phyloP scores from a whole-genome alignment of 495 filamentous ascomycete genomes.

The Tuber microsphaerosporum region DNA sequence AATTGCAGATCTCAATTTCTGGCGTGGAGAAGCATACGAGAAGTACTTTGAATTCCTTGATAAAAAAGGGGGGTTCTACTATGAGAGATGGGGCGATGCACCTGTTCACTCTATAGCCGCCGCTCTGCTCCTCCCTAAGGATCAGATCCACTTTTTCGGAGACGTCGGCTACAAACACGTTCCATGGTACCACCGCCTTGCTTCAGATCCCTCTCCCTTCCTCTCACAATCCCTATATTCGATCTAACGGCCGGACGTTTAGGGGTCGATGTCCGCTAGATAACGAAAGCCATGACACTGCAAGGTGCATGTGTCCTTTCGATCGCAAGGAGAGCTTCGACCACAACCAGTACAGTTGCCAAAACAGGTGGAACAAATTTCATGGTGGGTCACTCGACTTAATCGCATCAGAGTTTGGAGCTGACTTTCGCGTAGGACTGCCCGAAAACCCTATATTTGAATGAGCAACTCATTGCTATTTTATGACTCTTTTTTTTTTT shows the following conservation, averaged over 20 bases:
- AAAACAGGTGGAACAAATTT: conserved; percentile 37
- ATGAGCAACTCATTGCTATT: conserved; percentile 14
- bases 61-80: conserved; percentile 50
- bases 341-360: conserved; percentile 34
- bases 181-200: conserved; percentile 47
- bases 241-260: conserved; percentile 8
- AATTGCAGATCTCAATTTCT: conserved; percentile 52
- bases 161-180: conserved; percentile 53
- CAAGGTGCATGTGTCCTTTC: conserved; percentile 36
- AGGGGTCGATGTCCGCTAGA: conserved; percentile 37
- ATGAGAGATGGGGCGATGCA: conserved; percentile 55
- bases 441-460: background rate
- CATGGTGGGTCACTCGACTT: conserved; percentile 28
- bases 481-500: conserved; percentile 15
- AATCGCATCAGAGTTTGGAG: conserved; percentile 3
- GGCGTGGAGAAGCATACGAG: conserved; percentile 47
- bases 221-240: conserved; percentile 7
- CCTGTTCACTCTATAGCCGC: conserved; percentile 51
- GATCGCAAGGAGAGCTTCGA: conserved; percentile 37
- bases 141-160: conserved; percentile 50
- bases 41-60: conserved; percentile 50
- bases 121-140: conserved; percentile 48
- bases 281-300: conserved; percentile 33
- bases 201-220: conserved; percentile 2
- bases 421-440: conserved; percentile 2